These are phyloP conservation scores for Solanum piurae DNA, from an alignment of 257 asterid species.

Conservation along the genomic window DNA sequence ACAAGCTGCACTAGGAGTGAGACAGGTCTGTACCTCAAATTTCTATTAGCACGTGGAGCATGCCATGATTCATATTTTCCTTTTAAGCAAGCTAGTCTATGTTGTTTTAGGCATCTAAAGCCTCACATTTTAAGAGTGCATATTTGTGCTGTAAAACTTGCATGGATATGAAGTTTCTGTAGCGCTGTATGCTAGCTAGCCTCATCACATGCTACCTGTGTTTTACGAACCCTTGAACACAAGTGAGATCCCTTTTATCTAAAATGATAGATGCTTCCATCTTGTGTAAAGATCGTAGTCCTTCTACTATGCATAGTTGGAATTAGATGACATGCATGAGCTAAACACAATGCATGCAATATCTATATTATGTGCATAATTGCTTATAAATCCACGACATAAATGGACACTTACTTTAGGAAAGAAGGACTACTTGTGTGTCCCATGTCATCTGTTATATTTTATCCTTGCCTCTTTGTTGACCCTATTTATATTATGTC, in stretches of 20 bases:
- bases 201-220: not conserved
- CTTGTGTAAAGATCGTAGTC: not conserved
- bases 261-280: not conserved
- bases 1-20: slow-evolving; percentile 86
- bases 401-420: not conserved
- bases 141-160: not conserved
- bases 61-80: not conserved
- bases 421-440: not conserved
- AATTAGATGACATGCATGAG: not conserved
- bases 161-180: not conserved
- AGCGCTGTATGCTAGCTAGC: not conserved
- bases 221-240: not conserved
- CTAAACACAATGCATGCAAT: not conserved
- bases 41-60: not conserved
- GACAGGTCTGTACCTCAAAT: slow-evolving; percentile 43
- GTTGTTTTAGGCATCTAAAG: not conserved
- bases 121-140: not conserved
- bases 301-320: not conserved
- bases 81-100: not conserved
- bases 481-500: not conserved
- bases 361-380: not conserved
- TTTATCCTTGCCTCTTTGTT: not conserved
- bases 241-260: not conserved
- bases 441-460: not conserved
- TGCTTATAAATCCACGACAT: not conserved